Percentiles rank a stretch among this genome's conserved stretches.
Evolutionary conservation across 805 yeast species (phyloP).

Genomic region (Pachysolen tannophilus): DNA sequence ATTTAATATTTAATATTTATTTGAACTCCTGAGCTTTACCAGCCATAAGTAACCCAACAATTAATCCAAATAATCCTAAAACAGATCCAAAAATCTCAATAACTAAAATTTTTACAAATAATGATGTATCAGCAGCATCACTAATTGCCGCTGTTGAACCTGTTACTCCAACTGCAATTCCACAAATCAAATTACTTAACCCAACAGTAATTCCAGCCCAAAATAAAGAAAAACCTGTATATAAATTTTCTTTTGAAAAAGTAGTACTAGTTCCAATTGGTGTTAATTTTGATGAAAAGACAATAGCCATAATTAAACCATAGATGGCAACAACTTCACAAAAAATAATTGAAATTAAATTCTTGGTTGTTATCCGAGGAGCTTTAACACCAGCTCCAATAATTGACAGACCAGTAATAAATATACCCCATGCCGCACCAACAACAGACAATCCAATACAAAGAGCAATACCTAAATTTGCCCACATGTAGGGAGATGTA

Average conservation of each 20-base stretch:
- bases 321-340: slow-evolving; percentile 99
- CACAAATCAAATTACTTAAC: slow-evolving; percentile 86
- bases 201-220: slow-evolving; percentile 99
- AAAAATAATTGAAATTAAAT: slow-evolving; percentile 91
- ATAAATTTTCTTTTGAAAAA: slow-evolving; percentile 75
- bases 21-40: slow-evolving; percentile 87
- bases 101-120: slow-evolving; percentile 92
- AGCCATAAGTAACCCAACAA: slow-evolving; percentile 96
- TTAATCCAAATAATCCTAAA: slow-evolving; percentile 89
- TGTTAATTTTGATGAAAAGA: slow-evolving; percentile 81
- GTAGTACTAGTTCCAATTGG: slow-evolving; percentile 57
- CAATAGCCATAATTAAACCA: slow-evolving; percentile 96
- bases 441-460: slow-evolving; percentile 93
- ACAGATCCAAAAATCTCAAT: slow-evolving; percentile 97
- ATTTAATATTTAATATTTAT: too few species aligned
- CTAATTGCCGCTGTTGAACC: slow-evolving; percentile 98
- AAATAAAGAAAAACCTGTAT: slow-evolving; percentile 90
- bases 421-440: slow-evolving; percentile 99
- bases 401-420: slow-evolving; percentile 88
- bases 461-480: slow-evolving; percentile 75
- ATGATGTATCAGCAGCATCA: slow-evolving; percentile 94
- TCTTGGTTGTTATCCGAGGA: slow-evolving; percentile 95
- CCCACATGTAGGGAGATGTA: slow-evolving; percentile 97
- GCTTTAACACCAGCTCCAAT: slow-evolving; percentile 98
- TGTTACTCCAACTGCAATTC: slow-evolving; percentile 93